These are phyloP conservation scores for Coniophora puteana DNA, from an alignment of 1,284 basidiomycete genomes.

Conservation along the genomic window DNA sequence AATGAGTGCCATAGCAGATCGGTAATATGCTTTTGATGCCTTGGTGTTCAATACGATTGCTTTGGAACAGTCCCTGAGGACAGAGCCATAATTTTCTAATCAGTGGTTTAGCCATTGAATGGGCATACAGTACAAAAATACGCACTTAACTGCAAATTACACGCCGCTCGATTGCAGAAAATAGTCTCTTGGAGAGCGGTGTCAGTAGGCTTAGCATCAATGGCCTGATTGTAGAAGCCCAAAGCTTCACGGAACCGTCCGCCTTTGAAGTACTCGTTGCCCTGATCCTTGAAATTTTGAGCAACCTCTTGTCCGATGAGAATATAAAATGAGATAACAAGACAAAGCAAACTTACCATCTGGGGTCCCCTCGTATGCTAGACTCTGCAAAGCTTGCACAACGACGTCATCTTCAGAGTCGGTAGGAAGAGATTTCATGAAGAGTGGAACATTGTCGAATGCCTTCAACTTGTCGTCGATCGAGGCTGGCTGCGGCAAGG, in stretches of 20 bases:
- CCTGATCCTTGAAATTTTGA: slow-evolving; percentile 91
- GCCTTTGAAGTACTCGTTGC: slow-evolving; percentile 90
- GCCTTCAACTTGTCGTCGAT: slow-evolving; percentile 46
- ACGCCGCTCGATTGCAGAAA: slow-evolving; percentile 88
- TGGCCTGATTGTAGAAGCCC: slow-evolving; percentile 87
- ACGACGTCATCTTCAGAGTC: slow-evolving; percentile 61
- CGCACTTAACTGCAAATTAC: slow-evolving; percentile 83
- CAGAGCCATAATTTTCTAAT: slow-evolving; percentile 83
- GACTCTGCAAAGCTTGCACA: slow-evolving; percentile 81
- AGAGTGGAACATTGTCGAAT: slow-evolving; percentile 72
- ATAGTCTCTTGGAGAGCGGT: slow-evolving; percentile 62
- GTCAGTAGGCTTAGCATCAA: slow-evolving; percentile 81
- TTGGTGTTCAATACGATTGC: slow-evolving; percentile 61
- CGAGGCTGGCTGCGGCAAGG: slow-evolving; percentile 31
- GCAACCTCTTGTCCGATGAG: slow-evolving; percentile 69
- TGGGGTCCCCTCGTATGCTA: slow-evolving; percentile 87
- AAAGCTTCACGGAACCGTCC: slow-evolving; percentile 86
- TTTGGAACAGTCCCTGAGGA: slow-evolving; percentile 79
- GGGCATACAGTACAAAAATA: slow-evolving; percentile 21
- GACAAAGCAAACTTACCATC: slow-evolving; percentile 66
- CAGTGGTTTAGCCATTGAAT: slow-evolving; percentile 1
- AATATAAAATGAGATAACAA: slow-evolving; percentile 5
- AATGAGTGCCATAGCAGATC: slow-evolving; percentile 74
- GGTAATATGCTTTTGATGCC: slow-evolving; percentile 81
- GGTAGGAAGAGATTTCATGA: slow-evolving; percentile 87